Evolutionary conservation across 2,329 filamentous ascomycete genomes (phyloP).

Genomic region (Raffaelea ambrosiae): DNA sequence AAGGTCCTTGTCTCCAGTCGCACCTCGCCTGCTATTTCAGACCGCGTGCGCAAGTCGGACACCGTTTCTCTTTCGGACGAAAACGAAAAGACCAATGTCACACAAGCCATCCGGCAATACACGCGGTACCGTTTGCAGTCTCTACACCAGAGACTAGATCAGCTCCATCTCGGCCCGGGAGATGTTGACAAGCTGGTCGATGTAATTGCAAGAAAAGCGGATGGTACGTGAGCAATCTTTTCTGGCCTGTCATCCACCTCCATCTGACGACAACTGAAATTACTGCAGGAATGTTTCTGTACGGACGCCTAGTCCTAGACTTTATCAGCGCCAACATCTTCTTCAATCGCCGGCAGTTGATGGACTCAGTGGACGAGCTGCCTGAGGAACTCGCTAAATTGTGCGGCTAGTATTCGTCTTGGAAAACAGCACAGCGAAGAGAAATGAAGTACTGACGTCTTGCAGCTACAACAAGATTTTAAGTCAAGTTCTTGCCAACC

Average conservation of each 20-base stretch:
- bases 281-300: constrained; percentile 27
- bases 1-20: constrained; percentile 21
- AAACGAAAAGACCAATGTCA: constrained; percentile 12
- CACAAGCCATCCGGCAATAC: constrained; percentile 15
- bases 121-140: constrained; percentile 7
- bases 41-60: constrained; percentile 11
- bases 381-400: constrained; percentile 1
- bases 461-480: constrained; percentile 17
- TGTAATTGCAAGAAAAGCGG: constrained; percentile 16
- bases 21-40: constrained; percentile 10
- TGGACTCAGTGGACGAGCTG: not conserved
- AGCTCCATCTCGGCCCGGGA: constrained; percentile 10
- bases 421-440: not conserved
- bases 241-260: too few relatives aligned
- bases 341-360: constrained; percentile 16
- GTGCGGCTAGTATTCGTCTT: not conserved
- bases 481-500: constrained; percentile 14
- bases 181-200: constrained; percentile 13
- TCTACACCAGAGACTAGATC: constrained; percentile 7
- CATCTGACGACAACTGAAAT: not conserved
- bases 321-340: constrained; percentile 24
- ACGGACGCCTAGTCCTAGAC: constrained; percentile 24
- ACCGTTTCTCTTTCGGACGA: constrained; percentile 19
- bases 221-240: constrained; percentile 15
- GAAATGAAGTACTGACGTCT: too few relatives aligned